Percentiles rank a stretch among this genome's conserved stretches.
Evolutionary conservation across 257 asterid genomes (phyloP).

Genomic region (Gynochthodes officinalis): DNA sequence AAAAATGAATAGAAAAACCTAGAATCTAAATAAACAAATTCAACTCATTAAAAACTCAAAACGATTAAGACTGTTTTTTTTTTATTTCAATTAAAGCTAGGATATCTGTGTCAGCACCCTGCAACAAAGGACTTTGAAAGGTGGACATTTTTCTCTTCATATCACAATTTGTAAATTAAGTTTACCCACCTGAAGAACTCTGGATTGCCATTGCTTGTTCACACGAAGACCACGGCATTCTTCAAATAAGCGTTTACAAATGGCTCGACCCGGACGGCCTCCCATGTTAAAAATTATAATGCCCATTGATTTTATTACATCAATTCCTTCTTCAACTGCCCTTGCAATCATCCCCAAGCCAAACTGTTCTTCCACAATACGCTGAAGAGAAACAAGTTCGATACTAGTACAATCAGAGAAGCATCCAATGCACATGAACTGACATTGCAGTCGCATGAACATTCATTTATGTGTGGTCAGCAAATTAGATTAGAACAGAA

Average conservation of each 20-base stretch:
- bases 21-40: too few relatives aligned
- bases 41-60: constrained; percentile 99
- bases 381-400: constrained; percentile 39
- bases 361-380: constrained; percentile 98
- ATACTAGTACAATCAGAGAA: not conserved
- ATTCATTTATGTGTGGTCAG: not conserved
- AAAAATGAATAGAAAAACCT: too few relatives aligned
- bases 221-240: constrained; percentile 93
- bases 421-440: constrained; percentile 11
- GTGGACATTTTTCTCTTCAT: constrained; percentile 16
- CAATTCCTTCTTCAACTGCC: constrained; percentile 99
- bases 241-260: constrained; percentile 93
- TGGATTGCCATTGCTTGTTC: constrained; percentile 96
- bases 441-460: not conserved
- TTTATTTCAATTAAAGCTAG: constrained; percentile 97
- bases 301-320: constrained; percentile 92
- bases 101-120: constrained; percentile 99
- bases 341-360: constrained; percentile 97
- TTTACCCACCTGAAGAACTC: constrained; percentile 80
- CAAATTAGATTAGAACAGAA: not conserved
- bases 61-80: constrained; percentile 94
- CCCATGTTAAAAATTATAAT: constrained; percentile 99
- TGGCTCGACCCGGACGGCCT: constrained; percentile 98
- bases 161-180: constrained; percentile 11
- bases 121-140: constrained; percentile 38